Conservation (phyloP, 257 asterid species). For the Catharanthus roseus region DNA sequence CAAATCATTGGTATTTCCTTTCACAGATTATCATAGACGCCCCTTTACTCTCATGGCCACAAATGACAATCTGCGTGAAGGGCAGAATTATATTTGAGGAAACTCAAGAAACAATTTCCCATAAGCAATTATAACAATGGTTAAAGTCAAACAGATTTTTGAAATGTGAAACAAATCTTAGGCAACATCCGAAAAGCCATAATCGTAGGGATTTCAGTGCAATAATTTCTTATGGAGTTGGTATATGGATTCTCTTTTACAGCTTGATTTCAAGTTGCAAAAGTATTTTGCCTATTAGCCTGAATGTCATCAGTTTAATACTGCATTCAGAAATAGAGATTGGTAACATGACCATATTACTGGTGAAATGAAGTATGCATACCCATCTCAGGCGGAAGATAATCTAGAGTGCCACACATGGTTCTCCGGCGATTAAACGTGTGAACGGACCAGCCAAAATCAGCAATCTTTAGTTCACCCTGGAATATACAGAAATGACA, state of each 20-base stretch:
- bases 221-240: neutral
- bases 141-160: neutral
- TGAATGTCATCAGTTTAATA: neutral
- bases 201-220: neutral
- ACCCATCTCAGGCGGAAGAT: constrained; percentile 99
- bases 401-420: constrained; percentile 98
- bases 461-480: constrained; percentile 98
- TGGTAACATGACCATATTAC: neutral
- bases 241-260: neutral
- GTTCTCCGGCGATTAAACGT: constrained; percentile 92
- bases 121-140: neutral
- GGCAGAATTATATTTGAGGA: too few relatives aligned
- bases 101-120: neutral
- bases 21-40: neutral
- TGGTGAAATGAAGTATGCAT: constrained; percentile 16
- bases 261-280: neutral
- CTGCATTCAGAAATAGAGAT: neutral
- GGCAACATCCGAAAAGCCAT: neutral
- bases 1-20: neutral
- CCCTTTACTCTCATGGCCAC: neutral
- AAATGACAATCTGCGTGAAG: neutral
- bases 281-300: neutral
- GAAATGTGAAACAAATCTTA: neutral
- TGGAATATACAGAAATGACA: constrained; percentile 20
- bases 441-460: constrained; percentile 98